These are phyloP conservation scores for Vitis rupestris DNA, from an alignment of 164 flowering plant genomes.

Conservation along the genomic window DNA sequence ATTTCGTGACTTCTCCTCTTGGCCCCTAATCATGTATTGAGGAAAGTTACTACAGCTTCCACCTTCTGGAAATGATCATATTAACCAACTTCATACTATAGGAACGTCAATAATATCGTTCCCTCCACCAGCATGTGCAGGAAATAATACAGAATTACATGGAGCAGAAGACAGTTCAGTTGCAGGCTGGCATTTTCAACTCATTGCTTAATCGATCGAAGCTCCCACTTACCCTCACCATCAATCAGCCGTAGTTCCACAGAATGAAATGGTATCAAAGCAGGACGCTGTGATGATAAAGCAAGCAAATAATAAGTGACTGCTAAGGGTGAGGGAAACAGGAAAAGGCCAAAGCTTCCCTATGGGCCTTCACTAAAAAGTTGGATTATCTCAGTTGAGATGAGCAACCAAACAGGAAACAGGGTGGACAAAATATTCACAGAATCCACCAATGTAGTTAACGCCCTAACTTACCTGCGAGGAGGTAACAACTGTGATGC, in stretches of 20 bases:
- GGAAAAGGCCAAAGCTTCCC: background rate
- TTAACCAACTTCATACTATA: too few relatives aligned
- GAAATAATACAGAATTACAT: background rate
- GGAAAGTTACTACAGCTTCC: too few relatives aligned
- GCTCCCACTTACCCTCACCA: slow-evolving; percentile 98
- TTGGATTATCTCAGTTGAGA: too few relatives aligned
- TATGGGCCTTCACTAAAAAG: too few relatives aligned
- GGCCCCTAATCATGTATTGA: too few relatives aligned
- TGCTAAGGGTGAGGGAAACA: background rate
- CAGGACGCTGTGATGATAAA: slow-evolving; percentile 73
- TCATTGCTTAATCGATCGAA: slow-evolving; percentile 63
- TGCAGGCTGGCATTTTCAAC: background rate
- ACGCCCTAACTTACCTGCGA: slow-evolving; percentile 64
- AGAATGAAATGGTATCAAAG: slow-evolving; percentile 88
- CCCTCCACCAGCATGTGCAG: background rate
- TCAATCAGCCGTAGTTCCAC: slow-evolving; percentile 83
- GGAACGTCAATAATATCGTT: too few relatives aligned
- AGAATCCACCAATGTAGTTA: background rate
- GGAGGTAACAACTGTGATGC: slow-evolving; percentile 87
- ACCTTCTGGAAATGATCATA: too few relatives aligned
- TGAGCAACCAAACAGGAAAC: background rate
- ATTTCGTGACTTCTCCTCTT: too few relatives aligned
- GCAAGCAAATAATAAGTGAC: background rate
- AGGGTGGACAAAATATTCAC: background rate
- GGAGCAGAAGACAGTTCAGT: background rate